A percentile compares a stretch with the other conserved stretches of the same genome.
Evolutionary conservation across 192 early-diverging fungal species (phyloP).

Genomic region (Mortierella alpina): DNA sequence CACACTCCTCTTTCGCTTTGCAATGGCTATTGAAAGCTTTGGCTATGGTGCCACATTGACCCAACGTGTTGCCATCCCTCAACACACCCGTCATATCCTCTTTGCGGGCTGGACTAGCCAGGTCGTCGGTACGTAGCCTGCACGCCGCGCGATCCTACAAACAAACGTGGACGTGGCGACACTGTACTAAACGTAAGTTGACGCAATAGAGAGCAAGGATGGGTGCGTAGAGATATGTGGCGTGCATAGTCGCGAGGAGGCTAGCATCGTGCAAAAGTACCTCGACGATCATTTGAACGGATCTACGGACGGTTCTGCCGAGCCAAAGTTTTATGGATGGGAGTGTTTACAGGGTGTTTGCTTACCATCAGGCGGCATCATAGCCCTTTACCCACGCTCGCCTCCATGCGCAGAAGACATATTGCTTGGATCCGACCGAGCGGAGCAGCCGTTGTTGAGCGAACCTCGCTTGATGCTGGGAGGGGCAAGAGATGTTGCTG

Average conservation of each 20-base stretch:
- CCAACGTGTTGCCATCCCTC: too few species aligned
- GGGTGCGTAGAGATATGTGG: not conserved
- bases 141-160: too few species aligned
- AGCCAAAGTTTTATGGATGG: slow-evolving; percentile 12
- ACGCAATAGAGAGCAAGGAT: not conserved
- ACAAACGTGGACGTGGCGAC: too few species aligned
- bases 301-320: not conserved
- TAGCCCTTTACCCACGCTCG: not conserved
- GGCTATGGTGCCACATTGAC: too few species aligned
- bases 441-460: too few species aligned
- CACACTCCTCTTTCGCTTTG: too few species aligned
- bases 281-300: not conserved
- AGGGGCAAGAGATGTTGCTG: slow-evolving; percentile 17
- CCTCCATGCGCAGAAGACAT: not conserved
- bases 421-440: too few species aligned
- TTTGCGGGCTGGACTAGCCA: too few species aligned
- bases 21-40: too few species aligned
- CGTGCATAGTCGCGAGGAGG: not conserved
- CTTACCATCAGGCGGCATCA: slow-evolving; percentile 6
- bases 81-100: too few species aligned
- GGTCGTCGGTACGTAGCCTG: too few species aligned
- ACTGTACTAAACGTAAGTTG: too few species aligned
- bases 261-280: not conserved
- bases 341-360: slow-evolving; percentile 27
- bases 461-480: not conserved